Evolutionary conservation across 2,329 filamentous ascomycete genomes (phyloP), one percentile per base, ranked within the genome.

Genomic region (Talaromyces islandicus): DNA sequence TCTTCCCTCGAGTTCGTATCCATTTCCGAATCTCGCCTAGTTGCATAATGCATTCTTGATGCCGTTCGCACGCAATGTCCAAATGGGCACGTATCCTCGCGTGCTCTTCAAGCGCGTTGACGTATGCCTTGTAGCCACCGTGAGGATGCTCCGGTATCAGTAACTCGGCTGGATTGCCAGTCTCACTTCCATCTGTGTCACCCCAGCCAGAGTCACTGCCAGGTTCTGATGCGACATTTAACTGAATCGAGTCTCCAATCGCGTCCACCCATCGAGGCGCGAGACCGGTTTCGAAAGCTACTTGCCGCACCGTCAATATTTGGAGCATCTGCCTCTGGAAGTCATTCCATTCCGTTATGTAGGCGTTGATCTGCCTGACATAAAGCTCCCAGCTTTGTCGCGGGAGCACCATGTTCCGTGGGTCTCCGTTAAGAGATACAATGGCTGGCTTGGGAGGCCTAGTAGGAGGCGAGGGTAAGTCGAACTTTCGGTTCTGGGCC

Each of bases 281-380:
- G 62, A 76, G 79, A 27, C 72, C 78, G 21, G 70, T 79, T 63
- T 78, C 72, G 17, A 78, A 73, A 19, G 78, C 76, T 12, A 78
- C 75, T 63, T 83, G 80, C 32, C 84, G 77, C 1, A 77, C 74
- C 14, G 76, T 76, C 67, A 87, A 86, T 63, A 87, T 82, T 3
- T 74, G 71, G 10, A 85, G 74, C 73, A 88, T 83, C 17, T 72
- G 77, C 32, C 76, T 73, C 64, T 84, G 83, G 68, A 84, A 87
- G 2, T 67, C 67, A 63, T 80, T 80, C 77, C 81, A 87, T n/a
- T 81, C 78, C 35, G 74, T 74, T 65, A 85, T 79, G 68, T 88
- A 88, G 0, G 71, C 67, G 12, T 75, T 75, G 77, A 88, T 84
- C 21, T 78, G 75, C 0, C 72, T 72, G 25, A 82, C 77, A 67